Conservation (phyloP, 805 yeast genomes). For the Teunomyces stri region DNA sequence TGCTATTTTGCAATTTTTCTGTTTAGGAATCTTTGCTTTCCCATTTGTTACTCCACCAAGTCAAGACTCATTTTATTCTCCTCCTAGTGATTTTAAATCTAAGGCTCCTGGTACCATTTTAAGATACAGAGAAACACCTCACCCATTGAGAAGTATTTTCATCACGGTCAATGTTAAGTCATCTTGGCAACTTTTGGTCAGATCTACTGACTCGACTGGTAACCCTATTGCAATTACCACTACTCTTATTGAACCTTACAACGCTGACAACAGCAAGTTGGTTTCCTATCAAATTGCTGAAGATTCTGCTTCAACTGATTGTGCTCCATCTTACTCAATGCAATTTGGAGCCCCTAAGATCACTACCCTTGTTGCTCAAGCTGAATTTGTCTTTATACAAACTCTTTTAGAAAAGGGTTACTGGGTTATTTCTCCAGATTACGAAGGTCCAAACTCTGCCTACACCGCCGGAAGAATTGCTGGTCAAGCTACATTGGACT, state of each 20-base stretch:
- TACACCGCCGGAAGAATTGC: constrained; percentile 20
- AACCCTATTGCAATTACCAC: constrained; percentile 20
- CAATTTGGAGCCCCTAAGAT: constrained; percentile 7
- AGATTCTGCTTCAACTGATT: constrained; percentile 19
- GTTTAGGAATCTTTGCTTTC: not conserved
- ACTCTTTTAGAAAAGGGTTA: constrained; percentile 18
- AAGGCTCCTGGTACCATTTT: constrained; percentile 22
- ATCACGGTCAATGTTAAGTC: constrained; percentile 18
- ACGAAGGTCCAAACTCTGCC: constrained; percentile 19
- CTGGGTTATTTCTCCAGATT: constrained; percentile 19
- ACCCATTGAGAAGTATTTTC: constrained; percentile 14
- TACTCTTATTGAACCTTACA: constrained; percentile 20
- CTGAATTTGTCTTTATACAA: constrained; percentile 15
- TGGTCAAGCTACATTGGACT: constrained; percentile 18
- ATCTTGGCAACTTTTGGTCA: constrained; percentile 19
- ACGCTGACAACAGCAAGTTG: constrained; percentile 20
- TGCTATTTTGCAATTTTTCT: not conserved
- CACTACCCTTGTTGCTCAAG: constrained; percentile 10
- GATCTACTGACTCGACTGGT: constrained; percentile 19
- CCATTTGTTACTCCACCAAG: not conserved
- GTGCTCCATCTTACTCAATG: constrained; percentile 19
- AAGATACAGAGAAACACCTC: constrained; percentile 19
- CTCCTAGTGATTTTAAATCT: constrained; percentile 21
- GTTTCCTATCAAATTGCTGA: constrained; percentile 19
- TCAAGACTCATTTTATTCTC: constrained; percentile 23